phyloP scores from a whole-genome alignment of 2,329 filamentous ascomycete genomes.

The Aspergillus aculeatinus region DNA sequence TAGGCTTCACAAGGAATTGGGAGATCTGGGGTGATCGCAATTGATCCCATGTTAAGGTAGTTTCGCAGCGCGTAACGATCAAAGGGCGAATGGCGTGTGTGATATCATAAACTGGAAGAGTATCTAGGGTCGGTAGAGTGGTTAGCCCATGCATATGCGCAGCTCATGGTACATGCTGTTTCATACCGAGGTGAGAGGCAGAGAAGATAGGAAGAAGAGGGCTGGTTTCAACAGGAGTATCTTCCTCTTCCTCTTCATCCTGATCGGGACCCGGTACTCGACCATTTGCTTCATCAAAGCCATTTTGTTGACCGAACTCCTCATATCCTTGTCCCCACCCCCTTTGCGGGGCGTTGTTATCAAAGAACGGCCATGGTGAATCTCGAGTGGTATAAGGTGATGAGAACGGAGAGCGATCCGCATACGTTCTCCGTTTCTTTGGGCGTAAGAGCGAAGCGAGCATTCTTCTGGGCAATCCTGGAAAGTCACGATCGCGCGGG shows the following conservation, averaged over 20 bases:
- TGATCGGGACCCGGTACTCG: slow-evolving; percentile 42
- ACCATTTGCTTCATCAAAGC: slow-evolving; percentile 37
- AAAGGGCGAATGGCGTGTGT: slow-evolving; percentile 87
- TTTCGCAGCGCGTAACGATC: slow-evolving; percentile 82
- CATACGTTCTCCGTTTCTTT: slow-evolving; percentile 27
- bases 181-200: slow-evolving; percentile 69
- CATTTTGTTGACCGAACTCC: slow-evolving; percentile 21
- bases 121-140: slow-evolving; percentile 55
- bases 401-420: slow-evolving; percentile 30
- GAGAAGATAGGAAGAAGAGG: slow-evolving; percentile 76
- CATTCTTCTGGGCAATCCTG: slow-evolving; percentile 21
- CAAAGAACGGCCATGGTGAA: slow-evolving; percentile 22
- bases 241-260: slow-evolving; percentile 44
- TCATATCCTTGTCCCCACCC: slow-evolving; percentile 17
- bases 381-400: slow-evolving; percentile 28
- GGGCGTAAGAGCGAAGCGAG: slow-evolving; percentile 33
- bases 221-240: slow-evolving; percentile 47
- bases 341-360: slow-evolving; percentile 8
- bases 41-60: slow-evolving; percentile 91
- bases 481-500: slow-evolving; percentile 1
- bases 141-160: background rate
- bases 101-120: slow-evolving; percentile 82
- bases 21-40: slow-evolving; percentile 93
- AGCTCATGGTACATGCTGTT: background rate
- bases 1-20: slow-evolving; percentile 92